A percentile compares a stretch with the other conserved stretches of the same genome.
Conservation (phyloP, 2,329 filamentous ascomycete species). For the Penicillium sclerotiorum region DNA sequence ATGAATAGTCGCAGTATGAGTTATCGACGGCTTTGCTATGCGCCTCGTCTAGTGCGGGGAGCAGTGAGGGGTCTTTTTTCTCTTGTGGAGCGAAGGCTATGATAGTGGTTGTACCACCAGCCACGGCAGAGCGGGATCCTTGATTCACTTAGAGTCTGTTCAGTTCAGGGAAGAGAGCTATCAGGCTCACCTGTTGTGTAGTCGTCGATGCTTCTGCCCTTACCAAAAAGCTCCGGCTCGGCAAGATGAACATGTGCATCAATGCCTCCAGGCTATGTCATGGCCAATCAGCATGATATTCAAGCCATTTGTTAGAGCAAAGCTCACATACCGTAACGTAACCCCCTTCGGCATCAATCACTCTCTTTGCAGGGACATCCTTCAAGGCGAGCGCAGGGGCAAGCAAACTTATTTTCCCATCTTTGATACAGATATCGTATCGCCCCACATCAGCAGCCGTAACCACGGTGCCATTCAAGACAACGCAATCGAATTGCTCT, state of each 20-base stretch:
- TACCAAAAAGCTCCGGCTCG: background rate
- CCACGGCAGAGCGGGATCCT: constrained; percentile 52
- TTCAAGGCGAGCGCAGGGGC: no score
- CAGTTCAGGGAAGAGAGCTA: background rate
- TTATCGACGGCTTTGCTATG: background rate
- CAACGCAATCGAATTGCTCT: background rate
- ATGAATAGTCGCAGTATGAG: constrained; percentile 6
- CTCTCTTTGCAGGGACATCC: background rate
- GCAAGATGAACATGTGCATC: constrained; percentile 10
- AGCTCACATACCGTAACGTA: constrained; percentile 5
- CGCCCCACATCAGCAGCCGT: background rate
- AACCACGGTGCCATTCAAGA: background rate
- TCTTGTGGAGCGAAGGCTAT: constrained; percentile 3
- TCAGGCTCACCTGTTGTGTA: background rate
- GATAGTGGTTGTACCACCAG: constrained; percentile 47
- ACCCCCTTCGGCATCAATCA: constrained; percentile 6
- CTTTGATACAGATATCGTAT: background rate
- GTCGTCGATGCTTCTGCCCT: background rate
- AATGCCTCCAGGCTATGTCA: background rate
- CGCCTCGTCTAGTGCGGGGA: constrained; percentile 1
- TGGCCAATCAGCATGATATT: background rate
- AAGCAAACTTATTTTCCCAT: background rate
- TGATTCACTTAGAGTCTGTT: background rate
- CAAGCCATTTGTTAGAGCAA: no score
- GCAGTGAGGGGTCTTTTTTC: constrained; percentile 1